Evolutionary conservation across 2,329 filamentous ascomycete species (phyloP), one percentile per base, ranked within the genome.

Genomic region (Aspergillus sp.): DNA sequence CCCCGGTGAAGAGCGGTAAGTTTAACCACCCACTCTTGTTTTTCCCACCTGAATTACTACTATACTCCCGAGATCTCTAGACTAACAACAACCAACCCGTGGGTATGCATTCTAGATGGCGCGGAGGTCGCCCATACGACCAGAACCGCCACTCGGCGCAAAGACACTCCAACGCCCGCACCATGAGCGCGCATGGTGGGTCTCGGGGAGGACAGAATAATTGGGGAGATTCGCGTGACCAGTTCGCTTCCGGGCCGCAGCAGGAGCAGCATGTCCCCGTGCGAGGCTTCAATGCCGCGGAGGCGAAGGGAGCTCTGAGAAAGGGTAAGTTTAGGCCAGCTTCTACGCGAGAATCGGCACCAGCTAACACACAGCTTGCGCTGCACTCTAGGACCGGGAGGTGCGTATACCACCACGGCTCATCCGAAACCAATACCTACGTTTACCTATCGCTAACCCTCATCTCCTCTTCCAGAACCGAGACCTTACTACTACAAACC

Each of bases 231-330:
- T 64, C 68, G 38, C 64, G 64, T 27, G 71, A 69, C 44, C 64
- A 69, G 57, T 51, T 52, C 36, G 38, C 60, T 23, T 56, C 63
- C 19, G 63, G 62, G 17, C 64, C 59, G 53, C 50, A 66, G 32
- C 70, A 75, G 61, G 77, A 79, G 17, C 75, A 76, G 54, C 77
- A 80, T 69, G 68, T 75, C 38, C 72, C 78, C n/a, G 75, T 80
- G 23, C 70, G 70, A 21, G 75, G 72, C 5, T 81, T 81, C 70
- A 81, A 82, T 66, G 70, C 75, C 15, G 65, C 69, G 7, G 80
- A 81, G 62, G 70, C 74, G 30, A 79, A 78, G 64, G 72, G 69
- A 44, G 68, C 73, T 59, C 70, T 82, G 36, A 78, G 70, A 63
- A 75, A 70, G 70, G 74, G 79, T 77, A 73, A 39, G 64, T 47